Evolutionary conservation across 805 yeast species (phyloP).

Genomic region (Schwanniomyces sp.): DNA sequence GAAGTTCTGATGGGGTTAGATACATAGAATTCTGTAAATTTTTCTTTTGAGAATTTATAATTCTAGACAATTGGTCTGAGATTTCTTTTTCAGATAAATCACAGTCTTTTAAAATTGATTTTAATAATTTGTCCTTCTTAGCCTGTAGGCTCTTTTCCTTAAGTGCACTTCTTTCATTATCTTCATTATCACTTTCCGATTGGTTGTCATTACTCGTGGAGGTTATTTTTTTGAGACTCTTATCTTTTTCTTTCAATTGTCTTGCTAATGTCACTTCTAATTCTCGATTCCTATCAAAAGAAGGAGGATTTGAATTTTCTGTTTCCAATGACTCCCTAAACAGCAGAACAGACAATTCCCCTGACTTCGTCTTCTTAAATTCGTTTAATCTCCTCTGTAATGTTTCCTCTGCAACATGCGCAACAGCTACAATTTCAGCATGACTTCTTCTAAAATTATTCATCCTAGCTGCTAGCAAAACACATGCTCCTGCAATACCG

Average conservation of each 20-base stretch:
- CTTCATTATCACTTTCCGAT: slow-evolving; percentile 6
- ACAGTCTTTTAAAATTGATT: slow-evolving; percentile 30
- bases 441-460: slow-evolving; percentile 90
- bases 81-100: slow-evolving; percentile 28
- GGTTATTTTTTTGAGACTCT: slow-evolving; percentile 16
- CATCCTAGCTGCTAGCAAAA: slow-evolving; percentile 93
- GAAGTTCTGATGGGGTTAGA: slow-evolving; percentile 17
- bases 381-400: slow-evolving; percentile 87
- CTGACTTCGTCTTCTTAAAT: slow-evolving; percentile 76
- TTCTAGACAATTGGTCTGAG: slow-evolving; percentile 17
- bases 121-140: slow-evolving; percentile 17
- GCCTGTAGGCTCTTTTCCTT: slow-evolving; percentile 7
- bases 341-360: slow-evolving; percentile 65
- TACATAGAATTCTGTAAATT: slow-evolving; percentile 19
- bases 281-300: slow-evolving; percentile 63
- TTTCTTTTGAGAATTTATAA: slow-evolving; percentile 20
- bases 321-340: slow-evolving; percentile 57
- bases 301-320: slow-evolving; percentile 74
- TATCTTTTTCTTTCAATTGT: slow-evolving; percentile 21
- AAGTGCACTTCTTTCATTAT: slow-evolving; percentile 2
- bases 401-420: slow-evolving; percentile 94
- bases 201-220: slow-evolving; percentile 2
- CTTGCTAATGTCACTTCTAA: slow-evolving; percentile 44
- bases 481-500: slow-evolving; percentile 97
- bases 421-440: slow-evolving; percentile 90